Evolutionary conservation across 331 rosid species (phyloP).

Genomic region (Pyracantha coccinea): DNA sequence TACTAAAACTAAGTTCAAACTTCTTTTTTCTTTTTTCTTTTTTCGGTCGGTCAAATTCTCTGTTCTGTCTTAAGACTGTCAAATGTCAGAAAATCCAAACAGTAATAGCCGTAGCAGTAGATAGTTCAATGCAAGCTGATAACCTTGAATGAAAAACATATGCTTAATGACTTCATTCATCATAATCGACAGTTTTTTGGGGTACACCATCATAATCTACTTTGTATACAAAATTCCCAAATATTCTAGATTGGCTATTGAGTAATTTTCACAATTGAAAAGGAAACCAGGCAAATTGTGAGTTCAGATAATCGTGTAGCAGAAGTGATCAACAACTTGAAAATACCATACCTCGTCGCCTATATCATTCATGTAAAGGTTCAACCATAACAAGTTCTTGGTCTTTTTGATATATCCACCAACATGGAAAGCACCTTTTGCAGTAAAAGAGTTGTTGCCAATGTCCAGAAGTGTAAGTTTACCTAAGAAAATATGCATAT

Average conservation of each 20-base stretch:
- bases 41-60: neutral
- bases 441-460: slow-evolving; percentile 82
- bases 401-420: slow-evolving; percentile 74
- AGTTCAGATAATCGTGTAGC: neutral
- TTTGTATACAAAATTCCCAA: neutral
- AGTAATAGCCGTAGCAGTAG: neutral
- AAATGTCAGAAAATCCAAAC: neutral
- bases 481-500: slow-evolving; percentile 41
- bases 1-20: neutral
- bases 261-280: neutral
- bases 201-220: neutral
- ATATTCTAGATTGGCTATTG: neutral
- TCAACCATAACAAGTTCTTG: slow-evolving; percentile 67
- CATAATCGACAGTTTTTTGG: neutral
- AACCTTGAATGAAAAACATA: neutral
- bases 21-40: neutral
- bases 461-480: slow-evolving; percentile 72
- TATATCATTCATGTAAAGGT: slow-evolving; percentile 93
- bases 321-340: slow-evolving; percentile 2
- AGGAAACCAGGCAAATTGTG: neutral
- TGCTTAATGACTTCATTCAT: neutral
- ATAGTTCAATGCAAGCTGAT: neutral
- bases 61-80: neutral
- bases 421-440: slow-evolving; percentile 77
- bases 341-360: slow-evolving; percentile 82